Base-by-base conservation (phyloP, 2,329 filamentous ascomycete genomes). In the Tothia fuscella region DNA sequence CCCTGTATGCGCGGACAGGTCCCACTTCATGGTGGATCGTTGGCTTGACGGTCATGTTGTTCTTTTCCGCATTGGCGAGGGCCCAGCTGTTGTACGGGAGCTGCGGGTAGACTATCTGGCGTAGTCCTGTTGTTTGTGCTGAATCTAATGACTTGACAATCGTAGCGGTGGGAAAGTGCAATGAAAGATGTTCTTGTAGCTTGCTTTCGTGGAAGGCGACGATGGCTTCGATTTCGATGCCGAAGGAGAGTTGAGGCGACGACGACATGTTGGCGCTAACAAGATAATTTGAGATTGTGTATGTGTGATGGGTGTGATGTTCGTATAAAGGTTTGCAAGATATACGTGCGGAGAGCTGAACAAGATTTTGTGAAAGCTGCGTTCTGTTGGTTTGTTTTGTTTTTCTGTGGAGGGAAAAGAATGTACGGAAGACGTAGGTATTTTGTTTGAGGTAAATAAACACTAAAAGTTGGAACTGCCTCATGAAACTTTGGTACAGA, bases 141-240 rank as follows among this genome's bases (percentile, higher is more conserved):
- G 14, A 12, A 16, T 10, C 20, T 30, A 41, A 22, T 22, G 41
- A 19, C 24, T 44, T 48, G 41, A 43, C 19, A 12, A 46, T 19
- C 16, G 3, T 36, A 10, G 30, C 30, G 21, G 25, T 20, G 12
- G 34, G 34, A 21, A 22, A n/a, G n/a, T 30, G 5, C 7, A 21
- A 16, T 5, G 29, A 33, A 32, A 46, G 39, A 28, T 41, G 33
- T 3, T 10, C 22, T 32, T n/a, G 13, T 25, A 48, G 24, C 28
- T 26, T 29, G 17, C 34, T 9, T 22, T 41, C 34, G 21, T 44
- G 39, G 38, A 48, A 48, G 13, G 33, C 37, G 29, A 48, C 26
- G n/a, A 44, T 35, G 19, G 28, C 31, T 28, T 48, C 44, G n/a
- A 44, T 12, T 32, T 48, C 44, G 25, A 48, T 29, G 26, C 46